These are phyloP conservation scores for Beauveria rudraprayagi DNA, from an alignment of 2,329 filamentous ascomycete genomes.

Conservation along the genomic window DNA sequence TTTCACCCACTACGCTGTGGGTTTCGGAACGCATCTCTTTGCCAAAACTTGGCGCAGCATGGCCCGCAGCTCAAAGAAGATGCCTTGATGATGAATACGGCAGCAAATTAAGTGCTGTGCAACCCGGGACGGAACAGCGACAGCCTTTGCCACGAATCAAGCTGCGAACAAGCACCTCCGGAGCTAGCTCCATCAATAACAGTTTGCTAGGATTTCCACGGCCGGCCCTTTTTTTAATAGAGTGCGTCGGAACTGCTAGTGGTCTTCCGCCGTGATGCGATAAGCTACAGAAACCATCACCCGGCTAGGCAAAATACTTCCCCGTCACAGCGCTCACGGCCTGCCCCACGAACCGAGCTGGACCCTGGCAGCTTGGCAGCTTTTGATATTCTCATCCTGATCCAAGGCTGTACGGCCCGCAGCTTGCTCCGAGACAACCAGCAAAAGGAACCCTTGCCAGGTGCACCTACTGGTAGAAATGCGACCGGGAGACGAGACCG, in stretches of 20 bases:
- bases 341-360: conserved; percentile 1
- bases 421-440: neutral
- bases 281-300: conserved; percentile 11
- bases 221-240: neutral
- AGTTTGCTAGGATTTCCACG: neutral
- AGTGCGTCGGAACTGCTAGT: conserved; percentile 2
- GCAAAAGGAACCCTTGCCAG: neutral
- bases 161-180: neutral
- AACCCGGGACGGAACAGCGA: neutral
- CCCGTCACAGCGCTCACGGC: conserved; percentile 1
- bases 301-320: conserved; percentile 9
- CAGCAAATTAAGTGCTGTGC: neutral
- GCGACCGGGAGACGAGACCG: neutral
- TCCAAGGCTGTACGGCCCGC: neutral
- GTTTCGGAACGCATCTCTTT: conserved; percentile 5
- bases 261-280: neutral
- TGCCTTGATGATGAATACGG: neutral
- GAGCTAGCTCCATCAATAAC: neutral
- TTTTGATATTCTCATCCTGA: neutral
- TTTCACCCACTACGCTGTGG: neutral
- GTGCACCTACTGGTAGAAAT: neutral
- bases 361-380: neutral
- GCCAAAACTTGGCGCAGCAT: neutral
- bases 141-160: neutral
- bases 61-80: neutral